Evolutionary conservation across 1,284 basidiomycete species (phyloP).

Genomic region (Singerocomus rubriflavus): DNA sequence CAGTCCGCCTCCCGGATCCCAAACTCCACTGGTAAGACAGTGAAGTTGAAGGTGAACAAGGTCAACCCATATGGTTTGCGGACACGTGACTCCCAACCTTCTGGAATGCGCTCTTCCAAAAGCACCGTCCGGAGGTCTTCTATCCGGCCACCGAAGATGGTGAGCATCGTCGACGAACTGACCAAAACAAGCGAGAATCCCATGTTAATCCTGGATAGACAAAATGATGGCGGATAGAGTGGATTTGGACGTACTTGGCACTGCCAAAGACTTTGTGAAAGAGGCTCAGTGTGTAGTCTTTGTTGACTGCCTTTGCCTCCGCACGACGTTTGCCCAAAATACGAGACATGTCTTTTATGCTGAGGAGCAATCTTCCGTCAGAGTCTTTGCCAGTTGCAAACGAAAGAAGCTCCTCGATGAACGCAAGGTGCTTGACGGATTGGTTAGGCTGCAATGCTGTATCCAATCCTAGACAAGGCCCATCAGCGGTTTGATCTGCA

Average conservation of each 20-base stretch:
- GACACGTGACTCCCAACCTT: slow-evolving; percentile 63
- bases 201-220: slow-evolving; percentile 32
- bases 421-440: slow-evolving; percentile 43
- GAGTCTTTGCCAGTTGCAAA: slow-evolving; percentile 55
- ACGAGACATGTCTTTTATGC: slow-evolving; percentile 52
- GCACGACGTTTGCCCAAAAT: slow-evolving; percentile 55
- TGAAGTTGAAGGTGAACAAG: slow-evolving; percentile 52
- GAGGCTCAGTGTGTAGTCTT: slow-evolving; percentile 46
- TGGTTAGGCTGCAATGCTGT: slow-evolving; percentile 49
- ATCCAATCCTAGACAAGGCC: slow-evolving; percentile 51
- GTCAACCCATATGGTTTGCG: slow-evolving; percentile 56
- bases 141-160: slow-evolving; percentile 58
- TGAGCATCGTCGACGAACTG: slow-evolving; percentile 48
- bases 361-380: slow-evolving; percentile 47
- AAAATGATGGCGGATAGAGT: background rate
- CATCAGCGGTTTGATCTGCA: background rate
- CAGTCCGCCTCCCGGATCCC: slow-evolving; percentile 24
- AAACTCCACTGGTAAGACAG: slow-evolving; percentile 48
- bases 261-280: slow-evolving; percentile 60
- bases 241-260: slow-evolving; percentile 46
- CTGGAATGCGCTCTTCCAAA: slow-evolving; percentile 61
- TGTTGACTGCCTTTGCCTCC: slow-evolving; percentile 50
- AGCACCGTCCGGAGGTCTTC: slow-evolving; percentile 55
- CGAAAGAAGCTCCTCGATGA: slow-evolving; percentile 54
- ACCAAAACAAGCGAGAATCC: background rate